Base-by-base conservation (phyloP, 2,329 filamentous ascomycete species). In the Xylaria sp. region DNA sequence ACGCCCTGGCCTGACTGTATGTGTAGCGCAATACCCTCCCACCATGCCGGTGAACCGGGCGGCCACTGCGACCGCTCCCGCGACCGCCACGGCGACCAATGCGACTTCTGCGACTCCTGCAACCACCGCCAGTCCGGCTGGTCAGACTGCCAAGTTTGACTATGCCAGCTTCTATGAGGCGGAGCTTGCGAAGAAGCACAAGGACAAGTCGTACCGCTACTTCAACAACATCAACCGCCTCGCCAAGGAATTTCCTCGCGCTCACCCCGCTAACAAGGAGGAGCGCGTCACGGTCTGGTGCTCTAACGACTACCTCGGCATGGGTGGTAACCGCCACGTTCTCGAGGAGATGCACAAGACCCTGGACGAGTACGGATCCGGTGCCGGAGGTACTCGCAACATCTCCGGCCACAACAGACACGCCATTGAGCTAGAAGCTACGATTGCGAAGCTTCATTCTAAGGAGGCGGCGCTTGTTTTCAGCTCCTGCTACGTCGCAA, bases 201-300 rank as follows among this genome's bases (percentile, higher is more conserved):
- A 96, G 82, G 94, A 99, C 83, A 97, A 97, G 80, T 97, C 92
- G 55, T 99, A 99, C 80, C 91, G 94, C 72, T 97, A 97, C 80
- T 99, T 99, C 82, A 99, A 99, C 83, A 99, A 99, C 81, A 99
- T 99, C 85, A 99, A 99, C 73, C 92, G 94, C 42, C 83, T 99
- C 62, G 94, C 94, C 66, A 91, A 94, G 78, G 91, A 97, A 66
- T 99, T 99, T 65, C 94, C 94, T 35, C 90, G 90, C 65, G 94
- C 94, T 51, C 94, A 99, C 76, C 96, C 95, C 82, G 83, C 90
- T 13, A 86, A 82, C 60, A 84, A 85, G 71, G 87, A 93, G 61
- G 91, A 97, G 66, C 86, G 86, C 56, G 94, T 99, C 59, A 96
- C 93, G 1, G 94, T 99, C 23, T 99, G 94, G 94, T 99, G 94